Evolutionary conservation across 495 filamentous ascomycete species (phyloP), one percentile per base, ranked within the genome.

Genomic region (Sordaria brevicollis): DNA sequence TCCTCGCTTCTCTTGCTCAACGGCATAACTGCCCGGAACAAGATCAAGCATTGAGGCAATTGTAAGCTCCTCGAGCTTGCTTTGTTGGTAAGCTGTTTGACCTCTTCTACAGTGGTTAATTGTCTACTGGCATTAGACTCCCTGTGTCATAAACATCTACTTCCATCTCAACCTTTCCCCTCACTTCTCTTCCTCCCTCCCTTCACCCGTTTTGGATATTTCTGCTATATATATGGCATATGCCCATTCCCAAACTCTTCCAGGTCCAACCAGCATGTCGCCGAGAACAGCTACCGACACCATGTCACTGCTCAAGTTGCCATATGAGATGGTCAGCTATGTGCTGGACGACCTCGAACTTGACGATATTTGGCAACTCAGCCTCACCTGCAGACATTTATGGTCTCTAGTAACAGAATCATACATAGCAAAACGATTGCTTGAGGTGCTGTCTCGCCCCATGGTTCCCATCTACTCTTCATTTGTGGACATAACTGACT

Each of bases 311-410:
- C 36, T 74, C 39, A 43, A 62, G 10, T 74, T 91, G 38, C 89
- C 90, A 4, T 90, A 89, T 76, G 90, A 92, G 79, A 81, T 91
- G 10, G 80, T 90, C 41, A 83, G 87, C 35, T 83, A 87, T 71
- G 85, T 92, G 65, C 82, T 89, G 57, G 78, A 83, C 10, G 79
- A 84, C 68, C 78, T 89, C 49, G 75, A 82, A 49, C 78, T 89
- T 34, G 79, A 84, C 70, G 86, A 89, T 71, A 71, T 85, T 35
- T 77, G 84, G 25, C 76, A 80, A 70, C 74, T 89, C 34, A 83
- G 81, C 35, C 74, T 83, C 54, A 83, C 85, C 41, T 88, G 87
- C 74, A 82, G 79, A 10, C 77, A 82, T 17, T 81, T 93, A 19
- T 79, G 83, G 68, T 83, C 77, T 66, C 75, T 89, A 13, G 75